Conservation (phyloP, 2,329 filamentous ascomycete genomes). For the Exophiala lecanii-corni region DNA sequence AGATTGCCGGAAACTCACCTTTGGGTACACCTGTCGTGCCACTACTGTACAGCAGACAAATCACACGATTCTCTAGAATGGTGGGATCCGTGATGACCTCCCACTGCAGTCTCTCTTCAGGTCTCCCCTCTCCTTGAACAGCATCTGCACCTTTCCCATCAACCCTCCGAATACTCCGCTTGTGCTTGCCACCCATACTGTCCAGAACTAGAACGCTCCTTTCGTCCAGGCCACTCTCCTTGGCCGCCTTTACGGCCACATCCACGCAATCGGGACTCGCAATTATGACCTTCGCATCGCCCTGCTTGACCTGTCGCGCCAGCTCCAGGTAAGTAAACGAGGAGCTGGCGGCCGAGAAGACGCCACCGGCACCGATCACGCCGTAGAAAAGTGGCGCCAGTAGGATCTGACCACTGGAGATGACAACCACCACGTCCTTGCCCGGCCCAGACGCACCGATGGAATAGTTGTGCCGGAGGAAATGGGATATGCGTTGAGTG, state of each 20-base stretch:
- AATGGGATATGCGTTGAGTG: constrained; percentile 51
- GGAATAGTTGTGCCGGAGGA: constrained; percentile 50
- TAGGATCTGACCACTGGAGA: constrained; percentile 54
- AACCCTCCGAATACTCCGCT: constrained; percentile 28
- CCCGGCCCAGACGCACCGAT: constrained; percentile 48
- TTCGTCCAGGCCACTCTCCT: constrained; percentile 43
- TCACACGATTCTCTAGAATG: constrained; percentile 43
- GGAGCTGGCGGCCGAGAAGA: constrained; percentile 44
- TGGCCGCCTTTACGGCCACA: constrained; percentile 47
- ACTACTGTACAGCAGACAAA: constrained; percentile 33
- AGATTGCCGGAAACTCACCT: constrained; percentile 9
- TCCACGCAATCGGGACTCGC: constrained; percentile 49
- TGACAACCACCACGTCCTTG: constrained; percentile 52
- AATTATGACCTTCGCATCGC: constrained; percentile 33
- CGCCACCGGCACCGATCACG: constrained; percentile 55
- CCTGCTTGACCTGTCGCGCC: constrained; percentile 20
- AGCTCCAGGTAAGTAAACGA: constrained; percentile 19
- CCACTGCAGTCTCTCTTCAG: constrained; percentile 45
- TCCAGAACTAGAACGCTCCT: constrained; percentile 50
- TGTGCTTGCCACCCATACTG: constrained; percentile 34
- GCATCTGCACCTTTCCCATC: constrained; percentile 12
- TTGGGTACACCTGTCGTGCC: constrained; percentile 32
- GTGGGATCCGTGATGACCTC: constrained; percentile 47
- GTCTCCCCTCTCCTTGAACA: constrained; percentile 21
- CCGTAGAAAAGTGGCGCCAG: constrained; percentile 53